Percentiles rank a stretch among this genome's conserved stretches.
Conservation (phyloP, 352 stramenopile genomes). For the Globisporangium nagaii region DNA sequence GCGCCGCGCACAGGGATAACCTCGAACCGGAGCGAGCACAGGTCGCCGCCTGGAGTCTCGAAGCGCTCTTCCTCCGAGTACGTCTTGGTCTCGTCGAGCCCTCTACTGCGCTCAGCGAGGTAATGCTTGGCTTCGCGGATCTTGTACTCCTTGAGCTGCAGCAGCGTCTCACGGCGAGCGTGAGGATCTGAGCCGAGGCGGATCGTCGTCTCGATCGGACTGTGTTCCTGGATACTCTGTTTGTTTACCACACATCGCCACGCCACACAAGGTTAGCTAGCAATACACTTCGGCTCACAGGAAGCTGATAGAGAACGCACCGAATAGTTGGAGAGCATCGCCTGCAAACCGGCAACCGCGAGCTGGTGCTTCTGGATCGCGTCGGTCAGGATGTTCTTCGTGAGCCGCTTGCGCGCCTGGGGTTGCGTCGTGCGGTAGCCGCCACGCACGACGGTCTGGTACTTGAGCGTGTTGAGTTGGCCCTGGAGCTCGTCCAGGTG, state of each 20-base stretch:
- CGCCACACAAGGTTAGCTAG: too few species aligned
- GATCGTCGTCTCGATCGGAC: conserved; percentile 40
- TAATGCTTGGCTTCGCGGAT: conserved; percentile 25
- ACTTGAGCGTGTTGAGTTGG: conserved; percentile 22
- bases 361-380: conserved; percentile 11
- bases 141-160: conserved; percentile 21
- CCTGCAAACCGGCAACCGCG: conserved; percentile 6
- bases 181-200: conserved; percentile 24
- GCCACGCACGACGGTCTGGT: conserved; percentile 5
- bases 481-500: conserved; percentile 20
- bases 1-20: conserved; percentile 35
- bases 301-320: too few species aligned
- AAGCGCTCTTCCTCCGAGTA: conserved; percentile 44
- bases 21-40: conserved; percentile 39
- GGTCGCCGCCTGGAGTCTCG: conserved; percentile 28
- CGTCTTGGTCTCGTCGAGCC: conserved; percentile 27
- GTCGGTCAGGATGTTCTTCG: conserved; percentile 3
- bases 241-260: too few species aligned
- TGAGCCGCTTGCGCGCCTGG: conserved; percentile 9
- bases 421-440: conserved; percentile 2
- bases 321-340: conserved; percentile 13
- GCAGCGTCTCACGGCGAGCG: conserved; percentile 26
- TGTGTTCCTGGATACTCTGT: conserved; percentile 27
- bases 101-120: conserved; percentile 29
- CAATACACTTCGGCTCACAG: too few species aligned